A percentile compares a stretch with the other conserved stretches of the same genome.
phyloP scores from a whole-genome alignment of 495 filamentous ascomycete genomes.

The Hypoxylon crocopeplum region DNA sequence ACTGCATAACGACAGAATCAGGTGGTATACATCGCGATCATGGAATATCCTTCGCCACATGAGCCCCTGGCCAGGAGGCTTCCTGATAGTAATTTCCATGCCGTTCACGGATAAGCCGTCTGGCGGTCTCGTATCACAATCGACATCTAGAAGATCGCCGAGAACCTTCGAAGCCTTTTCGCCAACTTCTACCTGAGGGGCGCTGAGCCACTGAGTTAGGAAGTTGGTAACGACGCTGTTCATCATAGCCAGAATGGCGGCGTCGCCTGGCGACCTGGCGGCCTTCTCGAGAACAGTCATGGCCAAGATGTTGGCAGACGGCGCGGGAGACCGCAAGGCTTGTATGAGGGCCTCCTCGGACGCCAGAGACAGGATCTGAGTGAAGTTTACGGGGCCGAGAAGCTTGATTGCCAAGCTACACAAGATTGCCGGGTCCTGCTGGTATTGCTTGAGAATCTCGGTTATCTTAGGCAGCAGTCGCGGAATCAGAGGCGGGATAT shows the following conservation, averaged over 20 bases:
- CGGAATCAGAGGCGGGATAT: conserved; percentile 55
- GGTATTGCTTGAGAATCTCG: conserved; percentile 54
- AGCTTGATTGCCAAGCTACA: conserved; percentile 61
- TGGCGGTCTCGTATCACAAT: conserved; percentile 61
- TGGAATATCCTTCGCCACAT: conserved; percentile 77
- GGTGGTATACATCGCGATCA: conserved; percentile 68
- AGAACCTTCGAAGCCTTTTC: conserved; percentile 70
- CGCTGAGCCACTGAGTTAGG: conserved; percentile 74
- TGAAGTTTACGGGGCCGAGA: conserved; percentile 58
- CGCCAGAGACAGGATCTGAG: conserved; percentile 58
- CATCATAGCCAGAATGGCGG: conserved; percentile 71
- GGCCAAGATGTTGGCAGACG: conserved; percentile 72
- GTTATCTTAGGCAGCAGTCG: conserved; percentile 57
- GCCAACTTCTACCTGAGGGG: conserved; percentile 74
- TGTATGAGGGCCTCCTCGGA: conserved; percentile 60
- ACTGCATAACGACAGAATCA: conserved; percentile 69
- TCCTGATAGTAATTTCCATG: conserved; percentile 47
- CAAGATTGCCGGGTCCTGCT: conserved; percentile 58
- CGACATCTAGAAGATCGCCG: conserved; percentile 73
- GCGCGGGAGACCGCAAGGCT: conserved; percentile 64
- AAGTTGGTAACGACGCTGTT: conserved; percentile 66
- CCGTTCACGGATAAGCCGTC: conserved; percentile 40
- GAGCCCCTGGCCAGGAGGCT: conserved; percentile 63
- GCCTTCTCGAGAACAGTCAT: conserved; percentile 78
- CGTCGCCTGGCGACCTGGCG: conserved; percentile 62